Evolutionary conservation across 1,139 yeast species (phyloP).

Genomic region (Fermentozyma sake): DNA sequence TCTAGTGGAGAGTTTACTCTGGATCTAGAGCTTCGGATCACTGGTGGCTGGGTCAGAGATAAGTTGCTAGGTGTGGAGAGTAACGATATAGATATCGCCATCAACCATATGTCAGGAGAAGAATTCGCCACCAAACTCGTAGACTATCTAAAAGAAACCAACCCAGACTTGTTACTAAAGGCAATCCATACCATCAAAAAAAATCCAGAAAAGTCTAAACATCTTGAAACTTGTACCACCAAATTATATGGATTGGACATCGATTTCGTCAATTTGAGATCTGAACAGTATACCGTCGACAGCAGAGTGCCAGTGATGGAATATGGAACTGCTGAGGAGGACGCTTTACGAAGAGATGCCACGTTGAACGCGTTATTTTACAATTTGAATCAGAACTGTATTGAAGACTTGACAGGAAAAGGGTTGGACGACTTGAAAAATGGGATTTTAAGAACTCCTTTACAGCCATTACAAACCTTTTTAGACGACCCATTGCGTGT

Average conservation of each 20-base stretch:
- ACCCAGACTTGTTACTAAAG: constrained; percentile 35
- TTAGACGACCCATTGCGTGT: constrained; percentile 92
- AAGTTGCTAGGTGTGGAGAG: constrained; percentile 75
- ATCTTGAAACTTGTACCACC: constrained; percentile 93
- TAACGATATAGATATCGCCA: constrained; percentile 88
- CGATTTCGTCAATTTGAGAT: constrained; percentile 88
- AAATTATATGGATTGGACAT: constrained; percentile 74
- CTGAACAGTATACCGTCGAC: constrained; percentile 76
- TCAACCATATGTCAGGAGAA: constrained; percentile 79
- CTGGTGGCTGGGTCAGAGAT: constrained; percentile 99
- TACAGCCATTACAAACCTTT: constrained; percentile 79
- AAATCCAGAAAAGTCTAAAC: constrained; percentile 94
- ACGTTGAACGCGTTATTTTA: constrained; percentile 88
- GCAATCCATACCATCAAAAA: constrained; percentile 77
- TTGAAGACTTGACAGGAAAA: constrained; percentile 78
- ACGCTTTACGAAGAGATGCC: constrained; percentile 91
- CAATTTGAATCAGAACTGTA: constrained; percentile 59
- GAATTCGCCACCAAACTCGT: constrained; percentile 70
- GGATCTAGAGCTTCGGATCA: constrained; percentile 68
- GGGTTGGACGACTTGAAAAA: constrained; percentile 68
- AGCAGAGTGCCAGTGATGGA: constrained; percentile 75
- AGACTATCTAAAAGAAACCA: constrained; percentile 47
- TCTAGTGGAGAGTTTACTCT: too few relatives aligned
- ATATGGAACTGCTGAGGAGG: constrained; percentile 89
- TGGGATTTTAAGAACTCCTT: constrained; percentile 83